A percentile compares a stretch with the other conserved stretches of the same genome.
These are phyloP conservation scores for Capsicum pubescens DNA, from an alignment of 257 asterid species.

Conservation along the genomic window DNA sequence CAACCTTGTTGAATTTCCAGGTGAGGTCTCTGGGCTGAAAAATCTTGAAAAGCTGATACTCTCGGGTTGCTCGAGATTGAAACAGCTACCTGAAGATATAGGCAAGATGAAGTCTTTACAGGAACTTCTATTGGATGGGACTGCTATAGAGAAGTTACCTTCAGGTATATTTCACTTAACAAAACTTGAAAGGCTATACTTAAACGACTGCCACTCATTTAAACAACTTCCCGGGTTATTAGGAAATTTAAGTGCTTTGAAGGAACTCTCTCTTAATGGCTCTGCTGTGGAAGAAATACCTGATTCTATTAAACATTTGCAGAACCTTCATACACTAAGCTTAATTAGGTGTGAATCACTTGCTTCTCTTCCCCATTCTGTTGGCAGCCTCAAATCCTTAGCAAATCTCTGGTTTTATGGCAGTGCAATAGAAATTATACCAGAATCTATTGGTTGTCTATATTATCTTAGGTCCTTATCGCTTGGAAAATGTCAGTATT, in stretches of 20 bases:
- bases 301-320: slow-evolving; percentile 33
- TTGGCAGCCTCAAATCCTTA: slow-evolving; percentile 38
- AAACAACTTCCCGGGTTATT: slow-evolving; percentile 34
- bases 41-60: slow-evolving; percentile 41
- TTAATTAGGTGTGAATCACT: slow-evolving; percentile 38
- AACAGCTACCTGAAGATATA: slow-evolving; percentile 35
- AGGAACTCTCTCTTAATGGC: slow-evolving; percentile 35
- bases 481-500: slow-evolving; percentile 27
- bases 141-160: slow-evolving; percentile 35
- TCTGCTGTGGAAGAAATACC: slow-evolving; percentile 41
- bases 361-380: slow-evolving; percentile 32
- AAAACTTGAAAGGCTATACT: slow-evolving; percentile 35
- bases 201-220: slow-evolving; percentile 31
- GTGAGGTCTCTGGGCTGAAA: slow-evolving; percentile 47
- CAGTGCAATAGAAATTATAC: slow-evolving; percentile 33
- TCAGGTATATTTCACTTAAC: slow-evolving; percentile 32
- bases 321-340: slow-evolving; percentile 38
- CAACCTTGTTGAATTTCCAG: slow-evolving; percentile 41
- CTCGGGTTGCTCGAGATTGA: slow-evolving; percentile 41
- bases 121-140: slow-evolving; percentile 39
- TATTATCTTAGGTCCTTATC: slow-evolving; percentile 34
- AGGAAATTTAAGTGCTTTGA: slow-evolving; percentile 41
- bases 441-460: slow-evolving; percentile 41
- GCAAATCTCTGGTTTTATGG: slow-evolving; percentile 35
- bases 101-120: slow-evolving; percentile 35